phyloP scores from a whole-genome alignment of 371 early-diverging fungal genomes.

The Coemansia sp. region DNA sequence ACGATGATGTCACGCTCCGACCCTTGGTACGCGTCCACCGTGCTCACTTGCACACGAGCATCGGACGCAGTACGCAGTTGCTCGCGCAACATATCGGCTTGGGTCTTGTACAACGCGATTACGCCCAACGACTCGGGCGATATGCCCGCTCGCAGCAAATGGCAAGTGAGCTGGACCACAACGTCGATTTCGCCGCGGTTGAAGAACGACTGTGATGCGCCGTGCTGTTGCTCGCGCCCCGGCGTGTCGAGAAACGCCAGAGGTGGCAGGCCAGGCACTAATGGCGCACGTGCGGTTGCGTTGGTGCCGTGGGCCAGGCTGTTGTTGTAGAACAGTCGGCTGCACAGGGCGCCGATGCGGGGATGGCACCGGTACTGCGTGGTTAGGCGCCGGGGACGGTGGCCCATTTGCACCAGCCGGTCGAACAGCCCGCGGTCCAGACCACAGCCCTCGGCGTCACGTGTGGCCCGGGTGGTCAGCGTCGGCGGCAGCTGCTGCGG shows the following conservation, averaged over 20 bases:
- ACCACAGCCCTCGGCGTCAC: conserved; percentile 56
- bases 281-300: conserved; percentile 55
- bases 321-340: conserved; percentile 72
- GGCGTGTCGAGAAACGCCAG: conserved; percentile 67
- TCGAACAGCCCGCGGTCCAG: conserved; percentile 87
- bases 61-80: conserved; percentile 23
- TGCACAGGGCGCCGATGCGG: conserved; percentile 72
- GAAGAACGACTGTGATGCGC: conserved; percentile 48
- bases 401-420: conserved; percentile 62
- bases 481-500: conserved; percentile 91
- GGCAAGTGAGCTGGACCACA: conserved; percentile 29
- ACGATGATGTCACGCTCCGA: conserved; percentile 70
- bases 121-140: conserved; percentile 41
- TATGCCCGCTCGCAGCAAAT: conserved; percentile 15
- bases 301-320: conserved; percentile 61
- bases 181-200: conserved; percentile 48
- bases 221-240: conserved; percentile 39
- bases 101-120: conserved; percentile 51
- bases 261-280: conserved; percentile 62
- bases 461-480: conserved; percentile 53
- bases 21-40: conserved; percentile 81
- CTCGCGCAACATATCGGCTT: conserved; percentile 44
- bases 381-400: conserved; percentile 64
- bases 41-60: conserved; percentile 54
- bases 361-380: conserved; percentile 94